Base-by-base conservation (phyloP, 179 eudicot species). In the Amaranthus tricolor region DNA sequence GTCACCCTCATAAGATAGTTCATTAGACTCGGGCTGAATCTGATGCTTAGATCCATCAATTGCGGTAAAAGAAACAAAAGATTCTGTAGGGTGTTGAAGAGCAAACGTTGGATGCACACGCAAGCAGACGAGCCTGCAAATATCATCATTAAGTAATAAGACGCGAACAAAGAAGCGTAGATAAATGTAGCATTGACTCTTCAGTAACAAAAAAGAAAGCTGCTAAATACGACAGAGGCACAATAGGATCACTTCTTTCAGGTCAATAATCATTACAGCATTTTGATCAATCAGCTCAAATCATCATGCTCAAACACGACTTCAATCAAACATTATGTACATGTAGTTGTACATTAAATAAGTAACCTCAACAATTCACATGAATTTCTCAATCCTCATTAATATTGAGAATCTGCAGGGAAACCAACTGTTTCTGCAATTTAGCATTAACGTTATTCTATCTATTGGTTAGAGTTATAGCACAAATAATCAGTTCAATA, bases 101-200 rank as follows among this genome's bases (percentile, higher is more conserved):
- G 81, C 51, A 78, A 95, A 91, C 45, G 79, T 85, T 51, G 97
- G 99, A 78, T 95, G 97, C 81, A 93, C 91, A 17, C 98, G 86
- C 86, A 95, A 89, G 82, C 99, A 95, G 55, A 95, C 98, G 77
- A 93, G 98, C 98, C 99, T 93, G 62, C 76, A 79, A 71, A 80
- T 45, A 75, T 70, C 59, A 43, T 68, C 61, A 45, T 24, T 56
- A 48, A 14, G 13, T 16, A 74, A 48, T 9, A 61, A 63, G 62
- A 59, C 47, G 73, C 70, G 66, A 58, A 73, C 24, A 48, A 45
- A 44, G 48, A 45, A 49, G 24, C 61, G 5, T 59, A 66, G 16
- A 7, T 14, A 55, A 20, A 47, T 10, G n/a, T 9, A 62, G 61
- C 6, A 24, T 2, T 14, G 47, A 48, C 51, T 60, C 15, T 6